These are phyloP conservation scores for Pichia kluyveri DNA, from an alignment of 805 yeast species.

Conservation along the genomic window DNA sequence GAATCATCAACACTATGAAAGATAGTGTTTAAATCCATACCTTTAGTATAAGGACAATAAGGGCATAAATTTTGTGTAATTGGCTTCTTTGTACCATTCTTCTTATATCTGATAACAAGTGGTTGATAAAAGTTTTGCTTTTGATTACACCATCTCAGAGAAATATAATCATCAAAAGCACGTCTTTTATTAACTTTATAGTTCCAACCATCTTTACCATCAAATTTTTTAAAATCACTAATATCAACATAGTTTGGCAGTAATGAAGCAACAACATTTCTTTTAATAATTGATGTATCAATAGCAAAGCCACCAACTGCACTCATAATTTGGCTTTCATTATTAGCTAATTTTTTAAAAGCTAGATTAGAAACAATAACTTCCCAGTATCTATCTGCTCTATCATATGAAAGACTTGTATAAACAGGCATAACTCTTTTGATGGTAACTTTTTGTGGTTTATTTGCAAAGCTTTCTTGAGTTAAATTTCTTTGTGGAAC, in stretches of 20 bases:
- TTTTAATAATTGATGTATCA: not conserved
- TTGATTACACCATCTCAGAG: not conserved
- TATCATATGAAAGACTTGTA: not conserved
- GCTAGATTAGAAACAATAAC: not conserved
- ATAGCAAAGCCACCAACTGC: not conserved
- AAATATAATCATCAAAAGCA: not conserved
- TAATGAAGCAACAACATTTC: not conserved
- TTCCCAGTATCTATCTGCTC: not conserved
- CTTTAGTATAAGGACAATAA: slow-evolving; percentile 16
- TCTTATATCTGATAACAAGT: not conserved
- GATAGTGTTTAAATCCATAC: slow-evolving; percentile 2
- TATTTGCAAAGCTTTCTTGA: too few relatives aligned
- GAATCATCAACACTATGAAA: slow-evolving; percentile 16
- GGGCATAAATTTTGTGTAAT: slow-evolving; percentile 17
- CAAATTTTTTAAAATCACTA: not conserved
- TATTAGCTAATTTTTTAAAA: not conserved
- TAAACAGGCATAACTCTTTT: not conserved
- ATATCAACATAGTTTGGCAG: not conserved
- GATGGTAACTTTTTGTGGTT: not conserved
- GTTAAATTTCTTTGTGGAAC: too few relatives aligned
- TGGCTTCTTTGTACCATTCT: not conserved
- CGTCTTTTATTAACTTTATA: not conserved
- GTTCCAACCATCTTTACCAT: not conserved
- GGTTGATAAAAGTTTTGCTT: not conserved
- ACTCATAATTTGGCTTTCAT: not conserved